Evolutionary conservation across 495 filamentous ascomycete species (phyloP), one percentile per base, ranked within the genome.

Genomic region (Penicillium cosmopolitanum): DNA sequence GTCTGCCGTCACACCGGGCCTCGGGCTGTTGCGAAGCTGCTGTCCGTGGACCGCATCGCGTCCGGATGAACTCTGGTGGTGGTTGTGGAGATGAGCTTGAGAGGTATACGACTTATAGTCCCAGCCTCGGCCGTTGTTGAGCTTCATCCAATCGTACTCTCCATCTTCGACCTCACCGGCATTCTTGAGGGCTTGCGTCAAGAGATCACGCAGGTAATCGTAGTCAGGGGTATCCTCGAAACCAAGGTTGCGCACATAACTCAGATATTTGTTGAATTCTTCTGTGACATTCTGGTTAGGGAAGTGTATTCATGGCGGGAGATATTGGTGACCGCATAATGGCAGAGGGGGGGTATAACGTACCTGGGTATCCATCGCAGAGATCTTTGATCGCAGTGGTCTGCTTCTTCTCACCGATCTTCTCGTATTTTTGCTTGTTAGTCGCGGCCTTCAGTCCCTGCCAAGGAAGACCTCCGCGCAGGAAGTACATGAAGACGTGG

Each of bases 361-460:
- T 82, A 90, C 87, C 87, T 66, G 95, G 95, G 78, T 94, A 98
- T 50, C 91, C 89, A 57, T 97, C 93, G 67, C 95, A 98, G 4
- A 99, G 86, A 66, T 99, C 96, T 75, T 96, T 96, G 82, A 99
- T 94, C 0, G 85, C 84, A 23, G 95, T 98, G 0, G 94, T 96
- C 78, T 98, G 95, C 79, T 99, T 99, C 89, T 98, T 98, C 79
- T 99, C 96, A 33, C 95, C 95, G 75, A 99, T 99, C 81, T 98
- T 98, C 78, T 99, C 95, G 65, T 99, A 99, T 79, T 99, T 99
- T 72, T 99, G 95, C 85, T 99, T 99, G 81, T 99, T 99, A 58
- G 95, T 99, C 16, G 96, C 96, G 73, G 95, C 95, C 80, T 98
- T 98, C 67, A 99, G 80, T 51, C 95, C 95, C 78, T 99, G 95